Evolutionary conservation across 768 basidiomycete genomes (phyloP).

Genomic region (Lentinula aciculospora): DNA sequence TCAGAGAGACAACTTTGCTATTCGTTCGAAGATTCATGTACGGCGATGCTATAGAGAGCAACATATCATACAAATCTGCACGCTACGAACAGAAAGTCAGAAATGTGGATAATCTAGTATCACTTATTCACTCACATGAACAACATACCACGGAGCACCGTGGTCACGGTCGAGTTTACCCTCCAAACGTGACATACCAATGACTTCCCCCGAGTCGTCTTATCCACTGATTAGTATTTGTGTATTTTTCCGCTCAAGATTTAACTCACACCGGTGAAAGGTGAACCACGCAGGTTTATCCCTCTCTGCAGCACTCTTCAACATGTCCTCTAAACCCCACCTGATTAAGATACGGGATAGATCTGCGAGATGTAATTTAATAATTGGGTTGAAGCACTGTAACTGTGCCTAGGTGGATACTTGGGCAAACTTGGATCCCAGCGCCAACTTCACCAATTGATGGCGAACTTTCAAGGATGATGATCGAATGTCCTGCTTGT

Average conservation of each 20-base stretch:
- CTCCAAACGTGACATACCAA: slow-evolving; percentile 3
- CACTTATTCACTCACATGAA: slow-evolving; percentile 18
- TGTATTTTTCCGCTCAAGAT: too few relatives aligned
- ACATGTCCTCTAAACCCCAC: slow-evolving; percentile 1
- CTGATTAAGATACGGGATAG: background rate
- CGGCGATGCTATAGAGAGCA: slow-evolving; percentile 19
- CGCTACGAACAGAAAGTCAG: slow-evolving; percentile 29
- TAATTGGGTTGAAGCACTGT: too few relatives aligned
- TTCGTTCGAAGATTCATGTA: slow-evolving; percentile 20
- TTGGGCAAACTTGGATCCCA: slow-evolving; percentile 30
- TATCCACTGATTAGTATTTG: too few relatives aligned
- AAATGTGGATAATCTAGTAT: background rate
- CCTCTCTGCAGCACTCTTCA: background rate
- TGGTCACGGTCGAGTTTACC: slow-evolving; percentile 11
- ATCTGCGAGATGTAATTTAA: background rate
- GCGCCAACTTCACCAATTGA: slow-evolving; percentile 31
- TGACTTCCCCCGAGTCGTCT: slow-evolving; percentile 1
- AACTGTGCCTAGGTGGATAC: too few relatives aligned
- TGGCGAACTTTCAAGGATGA: slow-evolving; percentile 30
- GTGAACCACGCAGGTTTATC: slow-evolving; percentile 5
- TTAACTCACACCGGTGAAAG: slow-evolving; percentile 6
- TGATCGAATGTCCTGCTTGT: slow-evolving; percentile 33
- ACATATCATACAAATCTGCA: slow-evolving; percentile 31
- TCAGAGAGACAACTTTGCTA: slow-evolving; percentile 19
- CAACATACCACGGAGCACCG: slow-evolving; percentile 33